Conservation (phyloP, 192 early-diverging fungal species). For the Linnemannia schmuckeri region DNA sequence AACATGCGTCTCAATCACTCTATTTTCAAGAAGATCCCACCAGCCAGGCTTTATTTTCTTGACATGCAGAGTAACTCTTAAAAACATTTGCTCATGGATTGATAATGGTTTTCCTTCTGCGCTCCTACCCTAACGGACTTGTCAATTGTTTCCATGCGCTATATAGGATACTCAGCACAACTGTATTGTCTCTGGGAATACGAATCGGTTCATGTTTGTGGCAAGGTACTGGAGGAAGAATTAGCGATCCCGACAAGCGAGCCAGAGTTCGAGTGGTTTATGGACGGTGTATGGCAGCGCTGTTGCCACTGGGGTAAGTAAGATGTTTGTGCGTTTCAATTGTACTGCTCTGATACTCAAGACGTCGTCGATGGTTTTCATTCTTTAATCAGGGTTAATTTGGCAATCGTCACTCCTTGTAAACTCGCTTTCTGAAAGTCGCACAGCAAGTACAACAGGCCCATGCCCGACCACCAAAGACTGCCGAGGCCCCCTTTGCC, state of each 20-base stretch:
- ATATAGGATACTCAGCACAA: conserved; percentile 35
- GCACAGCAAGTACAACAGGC: conserved; percentile 13
- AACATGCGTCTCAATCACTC: too few species aligned
- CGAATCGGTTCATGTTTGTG: conserved; percentile 32
- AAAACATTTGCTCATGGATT: conserved; percentile 9
- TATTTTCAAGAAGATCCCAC: conserved; percentile 13
- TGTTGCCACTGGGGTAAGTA: conserved; percentile 24
- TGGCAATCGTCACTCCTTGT: background rate
- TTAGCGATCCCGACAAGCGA: conserved; percentile 34
- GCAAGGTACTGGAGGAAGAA: conserved; percentile 28
- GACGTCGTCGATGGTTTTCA: conserved; percentile 2
- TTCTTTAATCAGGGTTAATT: background rate
- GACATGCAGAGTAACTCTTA: conserved; percentile 27
- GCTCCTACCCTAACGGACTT: background rate
- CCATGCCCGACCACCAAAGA: conserved; percentile 25
- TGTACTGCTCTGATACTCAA: background rate
- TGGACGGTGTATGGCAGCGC: conserved; percentile 20
- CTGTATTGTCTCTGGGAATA: conserved; percentile 36
- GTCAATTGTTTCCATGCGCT: conserved; percentile 8
- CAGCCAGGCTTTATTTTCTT: conserved; percentile 22
- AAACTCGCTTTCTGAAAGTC: conserved; percentile 13
- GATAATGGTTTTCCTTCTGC: conserved; percentile 1
- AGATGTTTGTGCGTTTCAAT: conserved; percentile 1
- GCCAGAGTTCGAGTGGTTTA: conserved; percentile 34
- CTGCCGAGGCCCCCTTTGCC: background rate